Evolutionary conservation across 768 basidiomycete genomes (phyloP), one percentile per base, ranked within the genome.

Genomic region (Lepiota venenata): DNA sequence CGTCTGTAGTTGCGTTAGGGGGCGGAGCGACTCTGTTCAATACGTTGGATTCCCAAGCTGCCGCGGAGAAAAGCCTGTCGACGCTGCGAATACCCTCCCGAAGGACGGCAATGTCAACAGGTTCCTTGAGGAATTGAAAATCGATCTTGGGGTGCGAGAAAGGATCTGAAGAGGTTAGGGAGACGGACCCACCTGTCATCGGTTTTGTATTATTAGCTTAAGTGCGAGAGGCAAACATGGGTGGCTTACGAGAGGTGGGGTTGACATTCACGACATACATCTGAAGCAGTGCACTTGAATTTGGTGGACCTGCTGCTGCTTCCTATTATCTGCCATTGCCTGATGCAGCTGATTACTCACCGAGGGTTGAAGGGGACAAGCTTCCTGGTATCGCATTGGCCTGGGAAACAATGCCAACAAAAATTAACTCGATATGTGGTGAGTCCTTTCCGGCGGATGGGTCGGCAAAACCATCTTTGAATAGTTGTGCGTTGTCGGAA

Each of bases 141-240:
- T 79, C 70, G 64, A 81, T 77, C 16, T 65, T 49, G 0, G 80
- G 79, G 21, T 62, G 39, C 36, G 66, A 67, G 61, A 79, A 79
- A 11, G 74, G 67, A 56, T 70, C 59, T 16, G 65, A 72, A 8
- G 74, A 72, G 49, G 66, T 73, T 56, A 78, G 56, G 3, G 61
- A 52, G 20, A 64, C 37, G 4, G 63, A 47, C 15, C 55, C 57
- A 4, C 57, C 57, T 58, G 16, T 6, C 3, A 4, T 15, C 10
- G 21, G 6, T 25, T 45, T 1, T 1, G 4, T 8, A 5, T 22
- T 0, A 4, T 22, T 22, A 21, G 10, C 20, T 45, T 25, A 9
- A 27, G 4, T 2, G 25, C 21, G 21, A 29, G 15, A 27, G 27
- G 15, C 11, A 27, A 27, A 29, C 4, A 27, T 15, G 15, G n/a